Percentiles rank a stretch among this genome's conserved stretches.
Evolutionary conservation across 2,329 filamentous ascomycete species (phyloP).

Genomic region (Proliferodiscus dingleyae): DNA sequence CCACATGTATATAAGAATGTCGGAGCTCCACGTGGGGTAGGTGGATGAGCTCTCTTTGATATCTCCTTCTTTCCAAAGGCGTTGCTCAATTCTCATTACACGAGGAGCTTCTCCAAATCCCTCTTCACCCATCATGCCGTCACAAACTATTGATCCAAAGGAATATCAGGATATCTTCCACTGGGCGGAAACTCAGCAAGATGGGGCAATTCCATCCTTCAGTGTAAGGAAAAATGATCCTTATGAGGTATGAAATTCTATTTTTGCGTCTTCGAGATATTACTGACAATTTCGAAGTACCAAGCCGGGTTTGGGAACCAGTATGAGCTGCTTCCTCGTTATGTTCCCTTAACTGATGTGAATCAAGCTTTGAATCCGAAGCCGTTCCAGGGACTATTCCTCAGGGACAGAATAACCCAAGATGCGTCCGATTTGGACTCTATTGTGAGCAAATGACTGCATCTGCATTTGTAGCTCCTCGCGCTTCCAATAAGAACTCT

Average conservation of each 20-base stretch:
- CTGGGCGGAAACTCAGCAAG: conserved; percentile 57
- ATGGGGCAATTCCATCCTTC: conserved; percentile 51
- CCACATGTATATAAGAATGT: not conserved
- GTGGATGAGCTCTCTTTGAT: not conserved
- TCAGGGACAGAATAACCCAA: conserved; percentile 39
- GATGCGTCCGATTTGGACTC: conserved; percentile 37
- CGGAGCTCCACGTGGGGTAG: not conserved
- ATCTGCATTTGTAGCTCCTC: conserved; percentile 40
- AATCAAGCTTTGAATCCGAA: conserved; percentile 35
- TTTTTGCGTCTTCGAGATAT: conserved; percentile 7
- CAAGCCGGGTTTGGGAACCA: conserved; percentile 49
- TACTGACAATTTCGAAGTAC: conserved; percentile 35
- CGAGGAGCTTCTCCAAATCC: not conserved
- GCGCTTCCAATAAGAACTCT: conserved; percentile 32
- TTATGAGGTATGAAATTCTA: conserved; percentile 39
- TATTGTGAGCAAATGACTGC: conserved; percentile 43
- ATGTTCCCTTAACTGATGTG: not conserved
- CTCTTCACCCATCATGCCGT: conserved; percentile 5
- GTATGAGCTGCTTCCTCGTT: conserved; percentile 7
- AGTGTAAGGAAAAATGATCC: conserved; percentile 48
- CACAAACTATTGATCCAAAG: conserved; percentile 10
- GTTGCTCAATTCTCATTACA: not conserved
- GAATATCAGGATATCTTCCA: conserved; percentile 49
- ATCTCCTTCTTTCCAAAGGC: not conserved
- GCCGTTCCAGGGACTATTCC: conserved; percentile 39